These are phyloP conservation scores for Biancaea sappan DNA, from an alignment of 306 rosid species.

Conservation along the genomic window DNA sequence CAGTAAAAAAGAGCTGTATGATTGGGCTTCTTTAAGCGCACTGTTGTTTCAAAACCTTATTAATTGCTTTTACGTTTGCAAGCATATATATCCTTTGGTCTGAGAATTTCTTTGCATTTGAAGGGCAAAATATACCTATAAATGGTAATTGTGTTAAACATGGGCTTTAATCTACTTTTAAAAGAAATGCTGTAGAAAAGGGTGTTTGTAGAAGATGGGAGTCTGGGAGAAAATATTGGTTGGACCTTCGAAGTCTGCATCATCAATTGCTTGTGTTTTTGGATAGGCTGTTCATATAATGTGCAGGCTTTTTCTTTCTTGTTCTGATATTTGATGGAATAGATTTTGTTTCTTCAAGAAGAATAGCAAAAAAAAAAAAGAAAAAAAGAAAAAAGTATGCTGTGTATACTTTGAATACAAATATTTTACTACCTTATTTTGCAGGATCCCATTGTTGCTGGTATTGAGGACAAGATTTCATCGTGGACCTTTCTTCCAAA, in stretches of 20 bases:
- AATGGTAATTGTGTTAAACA: background rate
- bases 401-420: conserved; percentile 18
- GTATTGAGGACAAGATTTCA: conserved; percentile 93
- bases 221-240: conserved; percentile 15
- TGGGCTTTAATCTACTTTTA: conserved; percentile 9
- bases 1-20: background rate
- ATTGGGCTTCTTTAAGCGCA: background rate
- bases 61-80: conserved; percentile 14
- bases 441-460: conserved; percentile 88
- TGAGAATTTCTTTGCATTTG: conserved; percentile 4
- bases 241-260: conserved; percentile 24
- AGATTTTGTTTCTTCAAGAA: background rate
- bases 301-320: conserved; percentile 1
- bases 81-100: background rate
- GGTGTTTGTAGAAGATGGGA: background rate
- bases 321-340: background rate
- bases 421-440: conserved; percentile 33
- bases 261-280: conserved; percentile 4
- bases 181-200: background rate
- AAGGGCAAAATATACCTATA: background rate
- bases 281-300: conserved; percentile 4
- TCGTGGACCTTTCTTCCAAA: conserved; percentile 98
- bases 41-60: background rate
- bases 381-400: background rate
- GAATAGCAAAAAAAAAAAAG: too few species aligned